Conservation (phyloP, 2,329 filamentous ascomycete genomes). For the Cladosporium oxysporum region DNA sequence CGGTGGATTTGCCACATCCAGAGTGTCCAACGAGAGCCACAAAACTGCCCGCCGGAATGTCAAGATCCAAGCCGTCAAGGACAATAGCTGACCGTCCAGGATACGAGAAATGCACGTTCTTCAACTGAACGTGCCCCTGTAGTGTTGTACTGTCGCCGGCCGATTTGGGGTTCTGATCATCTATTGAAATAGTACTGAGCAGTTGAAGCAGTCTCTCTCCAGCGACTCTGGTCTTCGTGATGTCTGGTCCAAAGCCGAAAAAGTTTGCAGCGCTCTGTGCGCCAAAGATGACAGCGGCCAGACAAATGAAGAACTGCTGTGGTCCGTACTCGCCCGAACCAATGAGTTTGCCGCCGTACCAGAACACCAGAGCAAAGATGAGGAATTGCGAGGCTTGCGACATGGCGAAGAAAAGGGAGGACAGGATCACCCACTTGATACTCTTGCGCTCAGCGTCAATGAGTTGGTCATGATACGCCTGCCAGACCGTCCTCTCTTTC, state of each 20-base stretch:
- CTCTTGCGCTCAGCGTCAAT: conserved; percentile 28
- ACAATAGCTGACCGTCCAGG: conserved; percentile 45
- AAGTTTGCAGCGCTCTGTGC: conserved; percentile 68
- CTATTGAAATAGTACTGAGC: conserved; percentile 22
- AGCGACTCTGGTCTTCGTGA: conserved; percentile 38
- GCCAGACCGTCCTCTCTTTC: conserved; percentile 29
- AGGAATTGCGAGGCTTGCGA: conserved; percentile 39
- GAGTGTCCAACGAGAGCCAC: conserved; percentile 70
- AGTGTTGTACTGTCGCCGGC: neutral
- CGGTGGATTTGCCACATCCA: conserved; percentile 72
- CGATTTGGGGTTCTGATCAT: neutral
- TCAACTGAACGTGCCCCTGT: conserved; percentile 11
- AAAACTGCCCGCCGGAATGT: conserved; percentile 53
- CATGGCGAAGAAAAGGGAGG: conserved; percentile 33
- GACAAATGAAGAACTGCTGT: conserved; percentile 55
- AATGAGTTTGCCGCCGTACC: conserved; percentile 39
- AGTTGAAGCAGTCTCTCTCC: conserved; percentile 51
- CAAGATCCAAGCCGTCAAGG: conserved; percentile 39
- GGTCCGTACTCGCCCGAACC: conserved; percentile 37
- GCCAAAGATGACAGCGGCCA: conserved; percentile 48
- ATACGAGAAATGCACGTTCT: conserved; percentile 43
- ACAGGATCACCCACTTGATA: conserved; percentile 21
- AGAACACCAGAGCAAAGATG: conserved; percentile 39
- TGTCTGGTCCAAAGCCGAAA: conserved; percentile 58
- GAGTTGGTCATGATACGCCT: conserved; percentile 29